Evolutionary conservation across 371 early-diverging fungal species (phyloP), one percentile per base, ranked within the genome.

Genomic region (Rhizomucor miehei): DNA sequence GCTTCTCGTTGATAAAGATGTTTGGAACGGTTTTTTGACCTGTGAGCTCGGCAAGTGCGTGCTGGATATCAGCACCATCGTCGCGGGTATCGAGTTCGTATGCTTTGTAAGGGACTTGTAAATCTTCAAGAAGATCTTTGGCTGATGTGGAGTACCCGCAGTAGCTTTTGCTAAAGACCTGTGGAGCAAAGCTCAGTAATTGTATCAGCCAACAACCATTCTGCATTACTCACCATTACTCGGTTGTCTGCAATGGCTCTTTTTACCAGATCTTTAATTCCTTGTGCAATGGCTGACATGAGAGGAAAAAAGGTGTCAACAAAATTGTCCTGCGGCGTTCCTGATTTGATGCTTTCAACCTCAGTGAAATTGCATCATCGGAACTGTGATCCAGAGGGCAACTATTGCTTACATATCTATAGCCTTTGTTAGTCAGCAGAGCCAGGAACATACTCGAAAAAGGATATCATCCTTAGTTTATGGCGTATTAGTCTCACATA

Each of bases 1-100:
- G 94, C 39, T 84, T 65, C 39, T 79, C 75, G 20, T 82, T 76
- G 59, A 93, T 85, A 69, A 92, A 96, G 52, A 95, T 87, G 70
- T 94, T 95, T 52, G 97, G 97, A 25, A 95, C 95, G 5, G 94
- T 92, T 21, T 85, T 75, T 77, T 94, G 93, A 0, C 84, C 80
- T 10, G 92, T 92, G 57, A 87, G 61, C 51, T 83, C 75, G 1
- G 52, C 56, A 21, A 97, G 81, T 36, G 83, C 83, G 10, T 56
- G 60, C 67, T 95, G 95, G 53, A 96, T 92, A 3, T 79, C 85
- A 37, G 65, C 47, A 12, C 97, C 96, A 57, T 94, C 76, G 11
- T 69, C 37, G 13, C 57, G 59, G 1, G 64, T 59, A 59, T 86
- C 74, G 10, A 93, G 68, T 67, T 90, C 90, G 13, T 84, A 38